A percentile compares a stretch with the other conserved stretches of the same genome.
These are phyloP conservation scores for Dactylellina cionopaga DNA, from an alignment of 2,329 filamentous ascomycete genomes.

Conservation along the genomic window DNA sequence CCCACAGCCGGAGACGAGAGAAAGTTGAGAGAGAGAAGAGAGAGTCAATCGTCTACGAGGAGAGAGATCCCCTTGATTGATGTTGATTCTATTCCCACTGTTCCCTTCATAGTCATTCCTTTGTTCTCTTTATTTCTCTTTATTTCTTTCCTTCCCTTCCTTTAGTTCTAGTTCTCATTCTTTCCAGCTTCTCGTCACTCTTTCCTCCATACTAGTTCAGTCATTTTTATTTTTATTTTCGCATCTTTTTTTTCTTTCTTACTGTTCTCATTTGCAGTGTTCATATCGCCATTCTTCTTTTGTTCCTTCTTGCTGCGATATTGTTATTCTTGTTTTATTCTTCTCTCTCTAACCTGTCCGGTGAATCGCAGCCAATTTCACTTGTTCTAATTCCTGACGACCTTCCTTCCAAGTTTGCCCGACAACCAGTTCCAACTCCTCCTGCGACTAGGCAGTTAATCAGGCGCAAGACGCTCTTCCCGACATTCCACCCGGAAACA, in stretches of 20 bases:
- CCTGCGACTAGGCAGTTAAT: not conserved
- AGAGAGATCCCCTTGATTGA: conserved; percentile 2
- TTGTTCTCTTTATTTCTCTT: conserved; percentile 22
- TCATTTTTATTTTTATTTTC: conserved; percentile 18
- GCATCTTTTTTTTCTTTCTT: conserved; percentile 5
- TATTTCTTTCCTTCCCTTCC: conserved; percentile 18
- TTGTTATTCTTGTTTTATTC: not conserved
- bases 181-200: conserved; percentile 17
- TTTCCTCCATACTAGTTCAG: conserved; percentile 2
- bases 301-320: conserved; percentile 10
- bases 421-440: not conserved
- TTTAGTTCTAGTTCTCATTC: not conserved
- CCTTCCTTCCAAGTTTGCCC: not conserved
- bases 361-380: not conserved
- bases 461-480: not conserved
- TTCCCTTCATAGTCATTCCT: conserved; percentile 24
- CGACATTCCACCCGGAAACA: conserved; percentile 1
- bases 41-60: conserved; percentile 7
- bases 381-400: conserved; percentile 4
- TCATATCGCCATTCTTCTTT: not conserved
- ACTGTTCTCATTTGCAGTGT: too few species aligned
- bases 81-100: conserved; percentile 6
- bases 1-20: conserved; percentile 23
- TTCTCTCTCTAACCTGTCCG: not conserved
- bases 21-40: conserved; percentile 3